Base-by-base conservation (phyloP, 2,329 filamentous ascomycete genomes). In the Albophoma yamanashiensis region DNA sequence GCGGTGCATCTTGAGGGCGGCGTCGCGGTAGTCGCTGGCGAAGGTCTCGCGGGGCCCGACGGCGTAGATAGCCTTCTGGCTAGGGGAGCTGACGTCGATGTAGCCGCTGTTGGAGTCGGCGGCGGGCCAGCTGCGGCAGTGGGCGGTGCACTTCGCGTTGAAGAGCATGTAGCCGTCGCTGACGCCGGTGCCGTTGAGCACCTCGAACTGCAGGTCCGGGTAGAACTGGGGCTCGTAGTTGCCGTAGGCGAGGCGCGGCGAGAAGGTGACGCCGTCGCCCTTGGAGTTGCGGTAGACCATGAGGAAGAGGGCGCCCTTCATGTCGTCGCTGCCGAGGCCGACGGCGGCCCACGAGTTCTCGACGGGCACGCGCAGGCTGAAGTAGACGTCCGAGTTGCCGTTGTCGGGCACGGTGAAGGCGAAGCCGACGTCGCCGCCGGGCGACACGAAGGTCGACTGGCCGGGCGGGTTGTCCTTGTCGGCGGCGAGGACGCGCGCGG, bases 11-110 rank as follows among this genome's bases (percentile, higher is more conserved):
- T 77, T 77, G 59, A 86, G 74, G 14, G 72, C 71, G 0, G 79
- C 80, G 14, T 71, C 70, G 2, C 66, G 58, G 42, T 73, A 71
- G 64, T 84, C 71, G 59, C 75, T 80, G 27, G 70, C 68, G 34
- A 79, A 70, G 20, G 69, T 65, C 45, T 76, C 77, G n/a, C 67
- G 65, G 6, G 81, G 79, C 0, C 84, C 84, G 27, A 80, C 72
- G 22, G 82, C 85, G 67, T 79, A 87, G 59, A 85, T 79, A 70
- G 81, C 83, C 47, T 73, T 72, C 62, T 80, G 76, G 17, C 71
- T 69, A 17, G 71, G 73, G 57, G 75, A 78, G n/a, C 69, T 72
- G n/a, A 81, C 73, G 64, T 86, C 77, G 60, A 87, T 69, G 42
- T 69, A 75, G 43, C 80, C 79, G 56, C 70, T 70, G 38, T 61